These are phyloP conservation scores for Pseudoturritis turrita DNA, from an alignment of 345 rosid genomes.

Conservation along the genomic window DNA sequence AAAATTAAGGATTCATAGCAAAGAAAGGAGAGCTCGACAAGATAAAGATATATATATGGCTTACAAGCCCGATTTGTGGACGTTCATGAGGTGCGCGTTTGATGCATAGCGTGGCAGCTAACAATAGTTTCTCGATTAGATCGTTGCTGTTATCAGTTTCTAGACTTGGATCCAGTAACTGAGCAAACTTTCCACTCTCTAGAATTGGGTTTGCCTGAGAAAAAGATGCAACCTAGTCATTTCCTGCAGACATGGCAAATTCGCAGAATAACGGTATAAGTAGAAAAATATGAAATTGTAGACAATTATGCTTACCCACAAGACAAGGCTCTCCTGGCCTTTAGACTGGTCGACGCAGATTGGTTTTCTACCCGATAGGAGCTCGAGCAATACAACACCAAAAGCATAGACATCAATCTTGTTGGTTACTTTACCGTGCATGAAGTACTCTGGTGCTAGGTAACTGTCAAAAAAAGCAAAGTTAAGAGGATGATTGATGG, in stretches of 20 bases:
- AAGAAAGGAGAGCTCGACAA: background rate
- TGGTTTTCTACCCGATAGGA: conserved; percentile 85
- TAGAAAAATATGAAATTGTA: background rate
- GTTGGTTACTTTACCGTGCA: conserved; percentile 91
- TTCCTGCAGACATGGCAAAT: background rate
- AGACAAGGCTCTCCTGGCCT: conserved; percentile 81
- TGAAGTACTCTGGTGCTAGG: conserved; percentile 96
- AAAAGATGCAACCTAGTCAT: conserved; percentile 14
- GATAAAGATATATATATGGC: background rate
- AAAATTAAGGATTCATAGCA: background rate
- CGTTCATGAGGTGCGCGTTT: conserved; percentile 54
- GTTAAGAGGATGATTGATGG: background rate
- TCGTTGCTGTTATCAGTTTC: conserved; percentile 35
- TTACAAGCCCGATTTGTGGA: conserved; percentile 72
- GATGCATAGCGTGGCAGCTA: conserved; percentile 82
- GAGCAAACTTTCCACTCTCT: conserved; percentile 54
- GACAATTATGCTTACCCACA: conserved; percentile 71
- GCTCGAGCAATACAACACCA: conserved; percentile 94
- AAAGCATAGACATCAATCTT: conserved; percentile 92
- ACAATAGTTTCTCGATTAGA: conserved; percentile 63
- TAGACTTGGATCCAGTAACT: conserved; percentile 68
- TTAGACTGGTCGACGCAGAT: conserved; percentile 53
- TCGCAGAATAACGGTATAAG: background rate
- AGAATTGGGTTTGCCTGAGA: conserved; percentile 81
- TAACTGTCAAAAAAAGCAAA: conserved; percentile 50